Evolutionary conservation across 116 monocot genomes (phyloP), one percentile per base, ranked within the genome.

Genomic region (Cymodocea nodosa): DNA sequence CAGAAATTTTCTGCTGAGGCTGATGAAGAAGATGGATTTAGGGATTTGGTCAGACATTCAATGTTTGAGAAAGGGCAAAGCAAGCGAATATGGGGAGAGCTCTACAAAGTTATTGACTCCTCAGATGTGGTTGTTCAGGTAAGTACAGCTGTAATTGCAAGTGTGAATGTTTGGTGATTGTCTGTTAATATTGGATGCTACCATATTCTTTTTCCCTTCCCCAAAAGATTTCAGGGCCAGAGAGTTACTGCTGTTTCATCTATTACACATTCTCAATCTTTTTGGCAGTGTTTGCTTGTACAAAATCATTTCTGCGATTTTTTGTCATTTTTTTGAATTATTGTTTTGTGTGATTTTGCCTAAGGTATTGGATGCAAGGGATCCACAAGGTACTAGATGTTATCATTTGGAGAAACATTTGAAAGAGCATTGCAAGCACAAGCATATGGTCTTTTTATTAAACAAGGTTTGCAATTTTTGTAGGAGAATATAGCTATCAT

Each of bases 41-140:
- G 94, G 79, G 89, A 89, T 51, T 63, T 94, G 68, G 89, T 80
- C 13, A 73, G 94, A 62, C 94, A 94, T 77, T 80, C 94, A 53
- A 94, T 94, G 94, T 94, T 94, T 67, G 89, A 94, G 30, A 94
- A 94, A 73, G 94, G 94, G 17, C 94, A 94, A 70, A 94, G 94
- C 72, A 94, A 89, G 64, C 81, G 94, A 63, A 94, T 94, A 16
- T 94, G 94, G 94, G 89, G 94, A 44, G 94, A 94, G 59, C 84
- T 94, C 6, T 94, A 94, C 76, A 94, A 94, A 84, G 94, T 94
- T 68, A 75, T 94, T 34, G 94, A 94, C 67, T 94, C 94, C 70
- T 94, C 94, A 62, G 94, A 94, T 77, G 89, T 94, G 17, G 86
- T 94, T 61, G 84, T 94, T 16, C 94, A 94, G 84, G 94, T 86